These are phyloP conservation scores for Ophioceras dolichostomum DNA, from an alignment of 2,329 filamentous ascomycete species.

Conservation along the genomic window DNA sequence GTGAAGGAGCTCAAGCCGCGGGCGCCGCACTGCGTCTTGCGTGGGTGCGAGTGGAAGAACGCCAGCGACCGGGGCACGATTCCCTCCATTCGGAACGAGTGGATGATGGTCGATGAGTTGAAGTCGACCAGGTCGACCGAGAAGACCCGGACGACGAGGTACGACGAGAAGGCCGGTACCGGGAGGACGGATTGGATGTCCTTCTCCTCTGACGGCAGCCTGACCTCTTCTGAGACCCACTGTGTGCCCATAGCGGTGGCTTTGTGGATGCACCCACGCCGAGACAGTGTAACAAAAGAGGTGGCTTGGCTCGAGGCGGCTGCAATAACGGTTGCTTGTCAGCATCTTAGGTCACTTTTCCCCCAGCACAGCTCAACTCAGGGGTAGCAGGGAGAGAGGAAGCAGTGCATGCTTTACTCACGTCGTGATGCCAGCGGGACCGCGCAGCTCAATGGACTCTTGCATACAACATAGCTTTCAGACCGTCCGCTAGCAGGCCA, in stretches of 20 bases:
- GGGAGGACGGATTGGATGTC: slow-evolving; percentile 46
- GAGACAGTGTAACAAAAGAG: slow-evolving; percentile 35
- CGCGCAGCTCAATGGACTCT: slow-evolving; percentile 37
- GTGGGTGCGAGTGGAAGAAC: slow-evolving; percentile 41
- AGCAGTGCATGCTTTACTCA: too few species aligned
- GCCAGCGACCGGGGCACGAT: slow-evolving; percentile 49
- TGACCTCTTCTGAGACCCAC: slow-evolving; percentile 39
- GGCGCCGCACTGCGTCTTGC: slow-evolving; percentile 39
- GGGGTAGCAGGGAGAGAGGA: too few species aligned
- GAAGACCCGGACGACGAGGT: slow-evolving; percentile 45
- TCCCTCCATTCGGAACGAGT: slow-evolving; percentile 46
- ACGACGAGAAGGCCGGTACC: slow-evolving; percentile 43
- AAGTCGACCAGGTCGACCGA: slow-evolving; percentile 52
- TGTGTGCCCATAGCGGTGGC: slow-evolving; percentile 25
- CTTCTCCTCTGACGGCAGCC: slow-evolving; percentile 22
- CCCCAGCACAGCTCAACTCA: too few species aligned
- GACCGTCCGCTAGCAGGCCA: slow-evolving; percentile 29
- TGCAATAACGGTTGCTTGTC: slow-evolving; percentile 5
- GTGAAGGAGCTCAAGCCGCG: slow-evolving; percentile 50
- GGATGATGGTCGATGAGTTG: slow-evolving; percentile 38
- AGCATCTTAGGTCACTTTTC: slow-evolving; percentile 1
- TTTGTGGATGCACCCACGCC: slow-evolving; percentile 36
- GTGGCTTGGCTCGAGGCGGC: slow-evolving; percentile 10
- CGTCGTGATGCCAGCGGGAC: slow-evolving; percentile 31
- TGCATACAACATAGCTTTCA: slow-evolving; percentile 35